Percentiles rank a stretch among this genome's conserved stretches.
Conservation (phyloP, 805 yeast species). For the Suhomyces vadensis region DNA sequence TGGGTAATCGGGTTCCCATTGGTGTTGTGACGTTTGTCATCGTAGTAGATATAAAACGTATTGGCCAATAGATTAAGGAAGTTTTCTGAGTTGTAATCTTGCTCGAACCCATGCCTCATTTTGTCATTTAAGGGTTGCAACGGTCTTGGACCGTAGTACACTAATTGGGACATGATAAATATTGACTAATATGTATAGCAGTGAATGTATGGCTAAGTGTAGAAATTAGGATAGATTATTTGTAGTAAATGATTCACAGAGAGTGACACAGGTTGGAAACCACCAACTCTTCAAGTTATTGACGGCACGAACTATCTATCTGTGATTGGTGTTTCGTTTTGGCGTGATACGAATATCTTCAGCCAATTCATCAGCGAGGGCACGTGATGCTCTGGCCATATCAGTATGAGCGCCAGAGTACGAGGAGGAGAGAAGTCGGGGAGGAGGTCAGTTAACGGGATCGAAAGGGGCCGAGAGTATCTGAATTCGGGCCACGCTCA, state of each 20-base stretch:
- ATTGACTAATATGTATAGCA: too few species aligned
- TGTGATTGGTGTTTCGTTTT: too few species aligned
- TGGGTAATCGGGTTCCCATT: slow-evolving; percentile 76
- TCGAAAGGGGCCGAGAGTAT: background rate
- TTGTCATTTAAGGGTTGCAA: slow-evolving; percentile 52
- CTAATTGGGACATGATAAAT: slow-evolving; percentile 8
- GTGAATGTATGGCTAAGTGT: too few species aligned
- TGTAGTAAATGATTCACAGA: too few species aligned
- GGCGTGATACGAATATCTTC: background rate
- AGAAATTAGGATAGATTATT: too few species aligned
- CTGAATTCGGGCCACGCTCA: too few species aligned
- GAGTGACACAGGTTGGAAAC: background rate
- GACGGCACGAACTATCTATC: too few species aligned
- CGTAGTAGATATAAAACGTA: slow-evolving; percentile 80
- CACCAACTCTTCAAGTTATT: background rate
- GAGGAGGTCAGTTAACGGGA: background rate
- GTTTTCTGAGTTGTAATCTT: slow-evolving; percentile 58
- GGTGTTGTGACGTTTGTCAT: slow-evolving; percentile 88
- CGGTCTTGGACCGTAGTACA: slow-evolving; percentile 36
- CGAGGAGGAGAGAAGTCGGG: background rate
- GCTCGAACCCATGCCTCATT: slow-evolving; percentile 66
- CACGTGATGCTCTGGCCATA: background rate
- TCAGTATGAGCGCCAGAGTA: background rate
- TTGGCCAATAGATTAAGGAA: slow-evolving; percentile 58
- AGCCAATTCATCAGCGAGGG: background rate